Evolutionary conservation across 495 filamentous ascomycete species (phyloP), one percentile per base, ranked within the genome.

Genomic region (Aspergillus mulundensis): DNA sequence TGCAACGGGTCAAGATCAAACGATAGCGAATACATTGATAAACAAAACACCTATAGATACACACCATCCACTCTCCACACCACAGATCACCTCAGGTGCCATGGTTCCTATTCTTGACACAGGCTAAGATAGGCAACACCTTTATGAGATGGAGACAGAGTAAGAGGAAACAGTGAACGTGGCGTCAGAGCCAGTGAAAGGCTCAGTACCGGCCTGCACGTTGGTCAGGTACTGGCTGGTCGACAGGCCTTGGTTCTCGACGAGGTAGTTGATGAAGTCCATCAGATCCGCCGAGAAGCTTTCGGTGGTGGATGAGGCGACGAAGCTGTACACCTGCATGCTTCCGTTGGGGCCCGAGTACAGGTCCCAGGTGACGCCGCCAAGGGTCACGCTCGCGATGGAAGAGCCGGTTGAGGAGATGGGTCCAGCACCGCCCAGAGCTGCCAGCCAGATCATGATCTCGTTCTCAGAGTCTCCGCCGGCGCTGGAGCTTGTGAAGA

Each of bases 391-490:
- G 1, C 75, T 83, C 7, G 78, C 80, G 53, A 85, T 71, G 1
- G 83, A 28, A 10, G 71, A 73, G 50, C 82, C 83, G 7, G 74
- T 81, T 25, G 75, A 75, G 12, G 81, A 84, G 65, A 87, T 86
- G 5, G 84, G 82, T 11, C 82, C 83, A 4, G 85, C 82, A 45
- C 81, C 83, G 30, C 83, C 84, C 54, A 81, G 66, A 24, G 80
- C 79, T 4, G 70, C 83, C 20, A 87, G 77, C 85, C 86, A 89
- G 61, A 89, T 74, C 86, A 89, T 89, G 65, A 89, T 76, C 67
- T 89, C 86, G 66, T 85, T 87, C 61, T 82, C 73, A 25, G 73
- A 66, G 34, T 62, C 62, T 20, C 75, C 75, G 49, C 63, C 63
- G 10, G 78, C 61, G 18, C 72, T 74, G 20, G 77, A 71, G 16